Evolutionary conservation across 2,329 filamentous ascomycete genomes (phyloP).

Genomic region (Simplicillium sp.): DNA sequence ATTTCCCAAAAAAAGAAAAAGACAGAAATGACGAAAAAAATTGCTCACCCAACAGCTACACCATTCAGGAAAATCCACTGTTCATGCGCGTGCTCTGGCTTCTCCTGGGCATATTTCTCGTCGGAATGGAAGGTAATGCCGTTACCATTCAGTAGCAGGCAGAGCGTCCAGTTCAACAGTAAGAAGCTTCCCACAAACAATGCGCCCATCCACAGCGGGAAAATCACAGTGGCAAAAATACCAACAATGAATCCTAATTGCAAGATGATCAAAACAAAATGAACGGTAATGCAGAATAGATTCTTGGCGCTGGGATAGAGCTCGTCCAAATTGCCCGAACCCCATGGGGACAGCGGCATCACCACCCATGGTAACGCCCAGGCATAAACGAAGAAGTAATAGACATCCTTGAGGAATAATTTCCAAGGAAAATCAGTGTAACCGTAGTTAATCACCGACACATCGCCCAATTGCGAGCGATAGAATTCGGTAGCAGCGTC

Average conservation of each 20-base stretch:
- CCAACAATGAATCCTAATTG: constrained; percentile 52
- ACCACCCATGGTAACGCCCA: constrained; percentile 53
- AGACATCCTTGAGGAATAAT: constrained; percentile 42
- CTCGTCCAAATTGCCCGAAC: constrained; percentile 51
- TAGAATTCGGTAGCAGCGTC: constrained; percentile 37
- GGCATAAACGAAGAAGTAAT: constrained; percentile 42
- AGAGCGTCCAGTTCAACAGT: constrained; percentile 40
- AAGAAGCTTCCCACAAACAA: constrained; percentile 33
- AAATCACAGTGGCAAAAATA: constrained; percentile 37
- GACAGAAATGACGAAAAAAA: not conserved
- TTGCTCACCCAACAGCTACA: constrained; percentile 48
- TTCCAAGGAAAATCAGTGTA: constrained; percentile 48
- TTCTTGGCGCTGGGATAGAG: constrained; percentile 50
- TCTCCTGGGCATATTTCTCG: constrained; percentile 37
- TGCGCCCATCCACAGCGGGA: constrained; percentile 39
- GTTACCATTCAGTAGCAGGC: constrained; percentile 39
- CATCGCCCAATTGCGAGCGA: constrained; percentile 48
- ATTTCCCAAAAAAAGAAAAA: not conserved
- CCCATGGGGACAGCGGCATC: constrained; percentile 43
- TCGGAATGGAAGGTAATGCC: constrained; percentile 40
- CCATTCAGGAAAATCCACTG: constrained; percentile 78
- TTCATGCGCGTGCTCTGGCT: constrained; percentile 48
- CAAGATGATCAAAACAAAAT: constrained; percentile 46
- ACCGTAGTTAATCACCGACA: constrained; percentile 48
- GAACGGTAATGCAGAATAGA: constrained; percentile 44